Evolutionary conservation across 768 basidiomycete genomes (phyloP), one percentile per base, ranked within the genome.

Genomic region (Rubroboletus pulcherrimus): DNA sequence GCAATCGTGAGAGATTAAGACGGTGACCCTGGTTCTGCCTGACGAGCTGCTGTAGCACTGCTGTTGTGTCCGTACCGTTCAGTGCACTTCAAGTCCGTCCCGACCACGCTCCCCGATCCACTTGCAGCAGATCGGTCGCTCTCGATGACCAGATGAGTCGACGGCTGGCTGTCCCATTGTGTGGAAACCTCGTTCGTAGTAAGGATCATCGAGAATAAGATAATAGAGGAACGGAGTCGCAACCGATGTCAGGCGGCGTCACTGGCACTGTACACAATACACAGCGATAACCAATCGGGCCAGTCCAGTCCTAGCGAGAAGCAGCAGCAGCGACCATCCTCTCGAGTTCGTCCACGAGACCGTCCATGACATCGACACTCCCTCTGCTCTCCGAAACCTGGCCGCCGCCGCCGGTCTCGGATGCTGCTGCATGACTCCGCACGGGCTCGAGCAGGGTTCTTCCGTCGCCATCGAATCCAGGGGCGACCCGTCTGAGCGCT

Each of bases 261-360:
- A 5, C 26, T 5, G 26, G 26, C 26, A 26, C 26, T 26, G 26
- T 26, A 51, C 5, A 44, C 31, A 21, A 46, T 10, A 29, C 8
- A 41, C 21, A 47, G 8, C 15, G 29, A 50, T 30, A 37, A 48
- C 12, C 19, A 15, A 31, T 44, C 41, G 26, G 26, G 26, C 49
- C 48, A 10, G 15, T 51, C 33, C 33, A 26, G 3, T 45, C 47
- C 31, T 34, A 34, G 26, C 14, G 46, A 21, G 47, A 12, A 10
- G 24, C 5, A 12, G 31, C 4, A 15, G 14, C 1, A 7, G 53
- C 37, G 0, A 85, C 84, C 68, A 95, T 69, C 29, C 79, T 85
- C 35, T 87, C 91, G 41, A 94, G 75, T 59, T 87, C 85, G 62
- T 89, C 83, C n/a, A 92, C 89, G 30, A 93, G 71, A 59, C 89